Conservation (phyloP, 345 rosid species). For the Viola odorata region DNA sequence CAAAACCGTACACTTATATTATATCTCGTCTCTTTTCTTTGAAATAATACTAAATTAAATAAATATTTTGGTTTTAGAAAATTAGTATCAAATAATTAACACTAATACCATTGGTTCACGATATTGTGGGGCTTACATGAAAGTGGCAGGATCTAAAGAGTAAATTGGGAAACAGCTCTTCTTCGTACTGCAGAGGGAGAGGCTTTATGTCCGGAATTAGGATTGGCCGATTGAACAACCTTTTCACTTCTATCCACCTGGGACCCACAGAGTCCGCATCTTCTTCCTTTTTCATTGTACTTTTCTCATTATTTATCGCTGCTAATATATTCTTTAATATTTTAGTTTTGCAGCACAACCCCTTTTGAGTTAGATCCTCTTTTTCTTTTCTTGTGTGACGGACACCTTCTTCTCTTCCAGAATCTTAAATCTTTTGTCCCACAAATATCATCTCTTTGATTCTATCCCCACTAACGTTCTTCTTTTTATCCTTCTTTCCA, state of each 20-base stretch:
- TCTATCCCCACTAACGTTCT: slow-evolving; percentile 12
- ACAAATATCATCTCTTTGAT: slow-evolving; percentile 1
- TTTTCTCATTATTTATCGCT: slow-evolving; percentile 3
- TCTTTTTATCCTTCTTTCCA: not conserved
- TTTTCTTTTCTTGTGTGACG: slow-evolving; percentile 12
- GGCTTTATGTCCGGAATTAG: not conserved
- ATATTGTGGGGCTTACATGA: too few relatives aligned
- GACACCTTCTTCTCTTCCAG: slow-evolving; percentile 21
- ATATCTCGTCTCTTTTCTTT: too few relatives aligned
- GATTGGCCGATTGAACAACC: not conserved
- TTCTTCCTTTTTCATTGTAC: not conserved
- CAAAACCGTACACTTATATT: too few relatives aligned
- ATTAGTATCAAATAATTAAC: too few relatives aligned
- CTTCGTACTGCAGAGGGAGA: too few relatives aligned
- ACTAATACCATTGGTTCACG: too few relatives aligned
- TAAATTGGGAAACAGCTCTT: too few relatives aligned
- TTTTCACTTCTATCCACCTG: slow-evolving; percentile 13
- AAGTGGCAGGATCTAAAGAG: too few relatives aligned
- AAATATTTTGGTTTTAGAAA: too few relatives aligned
- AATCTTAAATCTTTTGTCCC: slow-evolving; percentile 24
- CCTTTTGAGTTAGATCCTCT: slow-evolving; percentile 4
- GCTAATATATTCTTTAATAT: too few relatives aligned
- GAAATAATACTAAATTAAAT: too few relatives aligned
- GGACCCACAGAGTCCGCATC: slow-evolving; percentile 28
- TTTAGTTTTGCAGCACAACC: not conserved